Percentiles rank a stretch among this genome's conserved stretches.
Conservation (phyloP, 345 rosid species). For the Eucalyptus polyanthemos region DNA sequence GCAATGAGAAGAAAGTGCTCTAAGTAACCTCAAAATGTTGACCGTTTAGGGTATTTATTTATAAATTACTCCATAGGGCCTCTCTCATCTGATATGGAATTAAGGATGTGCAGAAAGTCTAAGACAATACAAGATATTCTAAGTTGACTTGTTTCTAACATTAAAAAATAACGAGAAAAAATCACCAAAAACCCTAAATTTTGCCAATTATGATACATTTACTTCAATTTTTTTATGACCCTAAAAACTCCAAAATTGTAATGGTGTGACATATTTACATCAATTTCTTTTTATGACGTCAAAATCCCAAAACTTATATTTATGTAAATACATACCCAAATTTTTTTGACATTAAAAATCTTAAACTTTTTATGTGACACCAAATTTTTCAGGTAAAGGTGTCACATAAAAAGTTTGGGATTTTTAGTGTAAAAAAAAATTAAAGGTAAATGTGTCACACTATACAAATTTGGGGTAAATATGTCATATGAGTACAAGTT, state of each 20-base stretch:
- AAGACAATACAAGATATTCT: not conserved
- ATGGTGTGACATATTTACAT: no score
- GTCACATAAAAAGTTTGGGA: no score
- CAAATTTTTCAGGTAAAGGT: no score
- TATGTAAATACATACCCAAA: no score
- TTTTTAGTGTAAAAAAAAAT: no score
- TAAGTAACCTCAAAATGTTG: not conserved
- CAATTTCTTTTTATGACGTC: rapidly evolving
- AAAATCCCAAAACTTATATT: no score
- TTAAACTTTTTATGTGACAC: no score
- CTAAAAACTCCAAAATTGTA: no score
- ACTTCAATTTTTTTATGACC: no score
- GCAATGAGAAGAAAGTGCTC: not conserved
- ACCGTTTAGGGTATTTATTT: not conserved
- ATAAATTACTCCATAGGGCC: not conserved
- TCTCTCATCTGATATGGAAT: not conserved
- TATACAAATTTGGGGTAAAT: no score
- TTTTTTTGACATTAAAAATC: no score
- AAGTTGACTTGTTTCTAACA: not conserved
- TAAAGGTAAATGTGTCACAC: no score
- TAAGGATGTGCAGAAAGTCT: not conserved
- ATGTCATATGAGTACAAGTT: rapidly evolving
- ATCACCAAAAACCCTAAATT: rapidly evolving
- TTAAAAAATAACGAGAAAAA: not conserved
- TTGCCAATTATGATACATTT: rapidly evolving